phyloP scores from a whole-genome alignment of 2,329 filamentous ascomycete species.

The Ophiostoma perfectum region DNA sequence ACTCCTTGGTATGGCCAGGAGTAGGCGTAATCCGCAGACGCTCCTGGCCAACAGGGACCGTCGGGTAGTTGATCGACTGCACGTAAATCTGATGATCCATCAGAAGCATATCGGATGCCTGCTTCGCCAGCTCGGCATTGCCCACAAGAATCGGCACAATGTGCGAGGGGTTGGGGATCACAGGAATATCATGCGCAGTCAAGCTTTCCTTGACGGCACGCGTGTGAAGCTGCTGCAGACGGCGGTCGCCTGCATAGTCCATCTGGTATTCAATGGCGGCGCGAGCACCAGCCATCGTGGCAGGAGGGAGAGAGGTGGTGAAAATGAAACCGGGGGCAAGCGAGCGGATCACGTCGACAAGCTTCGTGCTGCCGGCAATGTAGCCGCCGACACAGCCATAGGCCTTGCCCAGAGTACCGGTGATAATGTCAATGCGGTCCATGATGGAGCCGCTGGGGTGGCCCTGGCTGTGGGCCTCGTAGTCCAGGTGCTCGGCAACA shows the following conservation, averaged over 20 bases:
- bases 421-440: slow-evolving; percentile 97
- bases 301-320: slow-evolving; percentile 91
- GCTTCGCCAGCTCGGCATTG: slow-evolving; percentile 86
- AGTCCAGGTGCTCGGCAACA: slow-evolving; percentile 96
- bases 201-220: slow-evolving; percentile 87
- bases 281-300: slow-evolving; percentile 91
- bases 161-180: slow-evolving; percentile 96
- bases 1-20: slow-evolving; percentile 79
- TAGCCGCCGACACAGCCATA: slow-evolving; percentile 98
- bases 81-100: slow-evolving; percentile 92
- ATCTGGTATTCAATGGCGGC: slow-evolving; percentile 93
- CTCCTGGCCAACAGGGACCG: slow-evolving; percentile 96
- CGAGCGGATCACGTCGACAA: slow-evolving; percentile 90
- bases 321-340: slow-evolving; percentile 98
- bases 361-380: slow-evolving; percentile 79
- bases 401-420: slow-evolving; percentile 92
- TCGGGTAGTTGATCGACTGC: slow-evolving; percentile 98
- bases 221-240: slow-evolving; percentile 92
- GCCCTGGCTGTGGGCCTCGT: slow-evolving; percentile 73
- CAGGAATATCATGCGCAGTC: slow-evolving; percentile 75
- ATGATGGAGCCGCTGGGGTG: slow-evolving; percentile 76
- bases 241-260: slow-evolving; percentile 75
- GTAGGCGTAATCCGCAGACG: slow-evolving; percentile 93
- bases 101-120: slow-evolving; percentile 85
- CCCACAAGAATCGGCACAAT: slow-evolving; percentile 93